Percentiles rank a stretch among this genome's conserved stretches.
Evolutionary conservation across 1,139 yeast genomes (phyloP).

Genomic region (Sugiyamaella novakii): DNA sequence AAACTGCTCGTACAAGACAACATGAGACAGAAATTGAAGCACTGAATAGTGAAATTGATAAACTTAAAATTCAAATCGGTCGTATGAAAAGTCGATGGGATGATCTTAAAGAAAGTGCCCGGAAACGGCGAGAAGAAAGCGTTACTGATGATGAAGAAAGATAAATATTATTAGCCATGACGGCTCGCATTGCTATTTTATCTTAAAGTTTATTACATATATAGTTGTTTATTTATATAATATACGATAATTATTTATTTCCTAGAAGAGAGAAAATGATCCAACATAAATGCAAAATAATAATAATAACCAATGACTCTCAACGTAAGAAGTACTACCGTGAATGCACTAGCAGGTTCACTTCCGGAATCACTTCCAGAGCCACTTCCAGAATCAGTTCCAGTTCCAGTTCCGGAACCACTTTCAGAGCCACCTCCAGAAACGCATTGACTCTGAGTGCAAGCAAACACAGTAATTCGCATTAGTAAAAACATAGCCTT

Average conservation of each 20-base stretch:
- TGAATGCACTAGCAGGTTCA: too few species aligned
- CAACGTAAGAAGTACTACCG: background rate
- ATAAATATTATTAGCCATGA: background rate
- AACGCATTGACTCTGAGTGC: background rate
- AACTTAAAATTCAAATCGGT: constrained; percentile 41
- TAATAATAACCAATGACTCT: background rate
- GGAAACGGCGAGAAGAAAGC: constrained; percentile 36
- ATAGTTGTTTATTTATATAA: too few species aligned
- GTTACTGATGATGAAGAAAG: constrained; percentile 13
- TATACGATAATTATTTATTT: too few species aligned
- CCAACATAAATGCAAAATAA: background rate
- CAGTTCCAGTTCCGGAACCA: background rate
- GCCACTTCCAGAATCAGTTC: background rate
- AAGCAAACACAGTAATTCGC: background rate
- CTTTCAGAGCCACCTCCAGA: background rate
- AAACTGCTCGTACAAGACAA: constrained; percentile 34
- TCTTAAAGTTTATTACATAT: too few species aligned
- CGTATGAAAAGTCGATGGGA: constrained; percentile 45
- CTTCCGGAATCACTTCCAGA: background rate
- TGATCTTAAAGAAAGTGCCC: constrained; percentile 43
- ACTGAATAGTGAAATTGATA: constrained; percentile 42
- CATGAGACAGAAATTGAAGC: constrained; percentile 40
- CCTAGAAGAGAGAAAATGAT: background rate
- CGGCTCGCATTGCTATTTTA: background rate
- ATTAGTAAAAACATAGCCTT: background rate